Base-by-base conservation (phyloP, 352 stramenopile genomes). In the Peronosclerospora sorghi region DNA sequence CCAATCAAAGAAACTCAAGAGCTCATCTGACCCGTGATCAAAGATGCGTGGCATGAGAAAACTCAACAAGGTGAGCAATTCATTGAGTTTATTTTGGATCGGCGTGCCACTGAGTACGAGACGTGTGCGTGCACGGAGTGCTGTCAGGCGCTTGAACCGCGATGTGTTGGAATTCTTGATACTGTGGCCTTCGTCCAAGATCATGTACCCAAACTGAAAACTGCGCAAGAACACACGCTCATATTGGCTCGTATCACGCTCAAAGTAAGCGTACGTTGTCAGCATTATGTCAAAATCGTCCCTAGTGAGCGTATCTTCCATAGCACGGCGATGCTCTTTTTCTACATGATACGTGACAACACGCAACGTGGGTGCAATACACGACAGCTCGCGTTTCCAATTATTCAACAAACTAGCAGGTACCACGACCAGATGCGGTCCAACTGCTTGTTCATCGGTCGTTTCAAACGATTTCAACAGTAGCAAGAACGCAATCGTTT, bases 41-140 rank as follows among this genome's bases (percentile, higher is more conserved):
- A 96, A 95, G 57, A 96, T 90, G 13, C 73, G 71, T 26, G 88
- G 87, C 84, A 95, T 95, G 15, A 97, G 56, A 51, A 96, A 97
- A 24, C 71, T 91, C 21, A 97, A 54, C 53, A 97, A 61, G 7
- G 86, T 80, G 26, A 96, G 66, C 43, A 97, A 44, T 45, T 95
- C 82, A 20, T 73, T 80, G 7, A 94, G 39, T n/a, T 79, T 85
- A 62, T 96, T 96, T 46, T 95, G 84, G 39, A 96, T 91, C 2
- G 84, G 84, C 12, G 86, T 96, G 9, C 84, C 84, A 41, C 70
- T 92, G 37, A 96, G 40, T 15, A 95, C 71, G 13, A 96, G 48
- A 0, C 80, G 70, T 32, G 86, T 80, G 28, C 66, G 59, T 17
- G 66, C 73, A 10, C 80, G 70, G 51, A 95, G 56, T 5, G 69